These are phyloP conservation scores for Globisporangium paddicum DNA, from an alignment of 352 stramenopile genomes.

Conservation along the genomic window DNA sequence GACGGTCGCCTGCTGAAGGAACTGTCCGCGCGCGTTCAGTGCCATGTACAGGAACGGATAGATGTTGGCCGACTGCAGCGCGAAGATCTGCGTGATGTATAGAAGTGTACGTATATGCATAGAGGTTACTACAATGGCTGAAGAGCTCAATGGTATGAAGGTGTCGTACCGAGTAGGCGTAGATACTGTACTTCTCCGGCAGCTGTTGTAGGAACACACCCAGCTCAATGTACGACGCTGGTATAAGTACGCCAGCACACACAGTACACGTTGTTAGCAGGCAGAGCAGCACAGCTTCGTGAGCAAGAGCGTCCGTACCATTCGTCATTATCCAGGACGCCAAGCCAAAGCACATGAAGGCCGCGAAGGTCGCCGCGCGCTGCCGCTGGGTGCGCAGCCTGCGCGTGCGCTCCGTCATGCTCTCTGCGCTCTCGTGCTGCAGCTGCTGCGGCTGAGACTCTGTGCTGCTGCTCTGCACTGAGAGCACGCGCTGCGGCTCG, in stretches of 20 bases:
- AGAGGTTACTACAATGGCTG: too few species aligned
- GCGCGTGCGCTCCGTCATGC: neutral
- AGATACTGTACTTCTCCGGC: constrained; percentile 62
- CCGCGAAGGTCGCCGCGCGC: constrained; percentile 28
- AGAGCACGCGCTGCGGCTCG: neutral
- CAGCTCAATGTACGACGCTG: constrained; percentile 54
- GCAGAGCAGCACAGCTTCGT: neutral
- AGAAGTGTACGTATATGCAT: too few species aligned
- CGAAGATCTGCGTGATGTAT: constrained; percentile 46
- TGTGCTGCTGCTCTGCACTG: neutral
- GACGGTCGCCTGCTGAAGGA: constrained; percentile 29
- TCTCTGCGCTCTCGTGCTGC: neutral
- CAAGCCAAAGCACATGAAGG: constrained; percentile 53
- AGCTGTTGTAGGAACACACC: constrained; percentile 50
- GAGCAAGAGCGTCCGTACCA: constrained; percentile 10
- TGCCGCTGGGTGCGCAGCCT: constrained; percentile 7
- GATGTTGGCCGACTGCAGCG: constrained; percentile 62
- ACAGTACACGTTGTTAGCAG: neutral
- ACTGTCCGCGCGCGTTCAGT: constrained; percentile 40
- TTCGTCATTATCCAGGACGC: constrained; percentile 72
- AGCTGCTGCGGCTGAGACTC: neutral
- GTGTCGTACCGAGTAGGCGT: constrained; percentile 60
- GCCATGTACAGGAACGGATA: constrained; percentile 71
- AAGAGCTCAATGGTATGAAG: too few species aligned
- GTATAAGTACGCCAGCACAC: neutral